These are phyloP conservation scores for Cryptococcus depauperatus DNA, from an alignment of 1,284 basidiomycete genomes.

Conservation along the genomic window DNA sequence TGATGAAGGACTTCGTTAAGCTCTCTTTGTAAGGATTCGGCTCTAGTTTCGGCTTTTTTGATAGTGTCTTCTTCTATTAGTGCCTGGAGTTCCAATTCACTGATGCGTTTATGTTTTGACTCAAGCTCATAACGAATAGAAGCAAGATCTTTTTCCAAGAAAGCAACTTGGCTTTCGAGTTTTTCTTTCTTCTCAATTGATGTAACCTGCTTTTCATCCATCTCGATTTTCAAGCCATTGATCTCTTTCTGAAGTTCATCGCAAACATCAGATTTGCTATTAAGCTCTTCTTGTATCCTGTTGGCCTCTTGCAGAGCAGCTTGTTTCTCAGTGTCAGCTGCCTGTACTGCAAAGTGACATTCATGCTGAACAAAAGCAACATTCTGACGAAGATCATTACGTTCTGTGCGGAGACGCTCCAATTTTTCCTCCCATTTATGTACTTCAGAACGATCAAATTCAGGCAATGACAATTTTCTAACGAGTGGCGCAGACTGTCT, in stretches of 20 bases:
- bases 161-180: constrained; percentile 3
- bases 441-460: background rate
- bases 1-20: constrained; percentile 12
- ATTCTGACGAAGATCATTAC: constrained; percentile 59
- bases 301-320: constrained; percentile 23
- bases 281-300: constrained; percentile 13
- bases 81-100: constrained; percentile 4
- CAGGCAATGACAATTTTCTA: background rate
- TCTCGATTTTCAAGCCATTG: constrained; percentile 1
- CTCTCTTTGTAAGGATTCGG: constrained; percentile 11
- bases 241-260: constrained; percentile 13
- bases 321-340: constrained; percentile 51
- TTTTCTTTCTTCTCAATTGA: constrained; percentile 2
- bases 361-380: constrained; percentile 66
- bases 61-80: background rate
- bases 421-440: constrained; percentile 54
- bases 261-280: constrained; percentile 3
- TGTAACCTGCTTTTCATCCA: constrained; percentile 4
- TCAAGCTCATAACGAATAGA: background rate
- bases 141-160: constrained; percentile 6
- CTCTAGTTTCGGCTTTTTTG: constrained; percentile 3
- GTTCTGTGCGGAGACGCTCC: constrained; percentile 59
- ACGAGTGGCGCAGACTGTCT: constrained; percentile 4
- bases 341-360: constrained; percentile 57
- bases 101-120: constrained; percentile 1